Evolutionary conservation across 208 protist genomes (phyloP).

Genomic region (Trypanosoma cruzi): DNA sequence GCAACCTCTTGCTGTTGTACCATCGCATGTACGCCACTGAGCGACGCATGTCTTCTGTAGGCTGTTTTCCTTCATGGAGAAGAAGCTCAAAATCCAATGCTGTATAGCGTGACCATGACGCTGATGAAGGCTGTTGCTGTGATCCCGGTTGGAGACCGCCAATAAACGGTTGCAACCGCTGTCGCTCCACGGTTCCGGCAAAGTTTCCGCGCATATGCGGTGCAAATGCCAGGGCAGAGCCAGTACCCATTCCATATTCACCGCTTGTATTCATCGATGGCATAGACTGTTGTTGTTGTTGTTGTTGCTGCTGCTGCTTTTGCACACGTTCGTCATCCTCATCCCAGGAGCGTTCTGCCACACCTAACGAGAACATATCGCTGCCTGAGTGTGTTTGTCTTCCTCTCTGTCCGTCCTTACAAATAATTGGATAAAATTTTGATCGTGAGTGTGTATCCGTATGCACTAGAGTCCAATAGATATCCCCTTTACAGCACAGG

Average conservation of each 20-base stretch:
- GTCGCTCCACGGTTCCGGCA: background rate
- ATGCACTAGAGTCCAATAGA: background rate
- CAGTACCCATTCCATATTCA: conserved; percentile 1
- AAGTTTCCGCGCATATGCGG: conserved; percentile 13
- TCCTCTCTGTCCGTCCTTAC: background rate
- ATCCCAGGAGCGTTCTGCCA: conserved; percentile 26
- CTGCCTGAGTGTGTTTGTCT: background rate
- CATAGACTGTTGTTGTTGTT: no score
- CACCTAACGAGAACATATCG: conserved; percentile 23
- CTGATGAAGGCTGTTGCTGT: conserved; percentile 1
- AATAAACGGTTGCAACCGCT: conserved; percentile 1
- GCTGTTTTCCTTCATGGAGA: conserved; percentile 73
- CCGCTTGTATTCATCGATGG: background rate
- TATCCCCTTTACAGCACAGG: background rate
- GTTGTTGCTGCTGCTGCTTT: no score
- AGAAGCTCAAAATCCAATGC: conserved; percentile 88
- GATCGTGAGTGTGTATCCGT: background rate
- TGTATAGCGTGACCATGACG: conserved; percentile 52
- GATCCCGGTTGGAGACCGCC: background rate
- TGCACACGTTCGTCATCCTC: conserved; percentile 14
- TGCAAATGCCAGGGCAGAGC: background rate
- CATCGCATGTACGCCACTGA: conserved; percentile 86
- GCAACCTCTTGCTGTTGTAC: conserved; percentile 75
- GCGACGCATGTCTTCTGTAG: conserved; percentile 82
- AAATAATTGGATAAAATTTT: background rate